Percentiles rank a stretch among this genome's conserved stretches.
These are phyloP conservation scores for Cordyceps cicadae DNA, from an alignment of 2,329 filamentous ascomycete species.

Conservation along the genomic window DNA sequence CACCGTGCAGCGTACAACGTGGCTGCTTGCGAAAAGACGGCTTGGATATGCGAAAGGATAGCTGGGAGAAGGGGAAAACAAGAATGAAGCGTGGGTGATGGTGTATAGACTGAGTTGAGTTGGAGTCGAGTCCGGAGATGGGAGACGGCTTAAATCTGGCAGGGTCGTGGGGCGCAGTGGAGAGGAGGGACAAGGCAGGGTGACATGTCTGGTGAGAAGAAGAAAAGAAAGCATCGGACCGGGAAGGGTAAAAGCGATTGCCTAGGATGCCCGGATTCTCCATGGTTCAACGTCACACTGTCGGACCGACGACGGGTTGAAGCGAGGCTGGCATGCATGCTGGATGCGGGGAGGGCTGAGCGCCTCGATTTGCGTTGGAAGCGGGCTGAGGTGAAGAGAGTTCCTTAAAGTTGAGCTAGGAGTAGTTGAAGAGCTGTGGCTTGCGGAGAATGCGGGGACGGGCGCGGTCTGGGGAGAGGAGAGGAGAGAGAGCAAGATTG, in stretches of 20 bases:
- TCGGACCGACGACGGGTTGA: neutral
- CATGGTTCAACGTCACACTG: neutral
- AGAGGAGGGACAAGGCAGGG: neutral
- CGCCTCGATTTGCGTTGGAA: neutral
- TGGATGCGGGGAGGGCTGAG: neutral
- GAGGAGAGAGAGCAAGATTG: neutral
- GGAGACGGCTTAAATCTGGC: neutral
- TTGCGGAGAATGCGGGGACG: neutral
- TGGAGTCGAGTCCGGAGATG: neutral
- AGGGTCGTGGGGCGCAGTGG: conserved; percentile 3
- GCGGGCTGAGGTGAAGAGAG: neutral
- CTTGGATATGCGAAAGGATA: neutral
- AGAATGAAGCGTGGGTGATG: neutral
- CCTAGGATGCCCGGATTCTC: neutral
- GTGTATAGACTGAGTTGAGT: neutral
- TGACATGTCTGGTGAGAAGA: neutral
- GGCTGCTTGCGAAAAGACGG: too few relatives aligned
- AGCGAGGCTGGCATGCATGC: too few relatives aligned
- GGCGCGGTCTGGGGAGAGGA: too few relatives aligned
- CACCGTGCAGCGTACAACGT: neutral
- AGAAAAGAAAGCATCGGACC: neutral
- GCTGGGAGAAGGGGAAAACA: neutral
- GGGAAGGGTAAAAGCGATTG: neutral
- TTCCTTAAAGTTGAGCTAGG: neutral
- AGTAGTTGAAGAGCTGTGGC: neutral